Evolutionary conservation across 495 filamentous ascomycete genomes (phyloP), one percentile per base, ranked within the genome.

Genomic region (Cercophora scortea): DNA sequence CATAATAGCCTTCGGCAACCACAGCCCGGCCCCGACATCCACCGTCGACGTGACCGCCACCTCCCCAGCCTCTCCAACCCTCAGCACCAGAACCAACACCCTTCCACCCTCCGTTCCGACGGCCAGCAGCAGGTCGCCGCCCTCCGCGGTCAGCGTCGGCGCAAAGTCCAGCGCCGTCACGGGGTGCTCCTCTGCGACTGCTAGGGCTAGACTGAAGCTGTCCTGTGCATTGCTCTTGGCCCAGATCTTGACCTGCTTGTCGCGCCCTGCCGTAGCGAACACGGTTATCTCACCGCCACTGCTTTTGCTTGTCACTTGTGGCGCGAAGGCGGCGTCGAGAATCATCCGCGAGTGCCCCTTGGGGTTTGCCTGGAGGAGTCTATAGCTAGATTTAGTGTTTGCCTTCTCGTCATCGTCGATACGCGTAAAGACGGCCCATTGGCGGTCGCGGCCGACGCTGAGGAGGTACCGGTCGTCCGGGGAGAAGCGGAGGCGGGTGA

Each of bases 301-400:
- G 17, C 8, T 34, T 1, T 8, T 25, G 4, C 5, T 12, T 36
- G 39, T 5, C 11, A 19, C 13, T 16, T 19, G 16, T 8, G 89
- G 88, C 9, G 84, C 83, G 92, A 93, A 99, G 8, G 83, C 79
- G 4, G 81, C 83, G 62, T 87, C 88, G 17, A 96, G 71, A 41
- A 99, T 88, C 89, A 97, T 96, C 49, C 93, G 73, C 16, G 86
- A 75, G 67, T 99, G 93, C 2, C 85, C 91, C 69, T 93, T 95
- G 1, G 84, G 79, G 56, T 93, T 88, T 8, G 79, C 73, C 42
- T 81, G 67, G 15, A 75, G 53, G 3, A 85, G 69, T 41, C 63
- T 70, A 52, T 86, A 95, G 57, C 57, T 10, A 48, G 63, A 3
- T 64, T 17, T 5, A 36, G 43, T 18, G 32, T 7, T 18, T 7